A percentile compares a stretch with the other conserved stretches of the same genome.
Conservation (phyloP, 2,329 filamentous ascomycete species). For the Fusarium tjaetaba region DNA sequence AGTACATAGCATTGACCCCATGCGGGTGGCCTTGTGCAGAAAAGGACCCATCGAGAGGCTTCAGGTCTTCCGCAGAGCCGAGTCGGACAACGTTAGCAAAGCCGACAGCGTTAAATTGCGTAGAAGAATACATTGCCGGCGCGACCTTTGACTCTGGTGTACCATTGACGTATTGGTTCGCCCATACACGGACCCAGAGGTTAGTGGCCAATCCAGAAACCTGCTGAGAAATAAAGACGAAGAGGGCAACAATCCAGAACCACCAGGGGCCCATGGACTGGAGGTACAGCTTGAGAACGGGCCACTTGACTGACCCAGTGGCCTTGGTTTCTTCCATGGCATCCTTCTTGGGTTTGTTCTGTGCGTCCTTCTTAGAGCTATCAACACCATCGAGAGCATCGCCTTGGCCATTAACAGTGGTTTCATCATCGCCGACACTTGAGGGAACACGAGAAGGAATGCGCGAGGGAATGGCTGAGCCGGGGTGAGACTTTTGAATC, state of each 20-base stretch:
- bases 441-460: constrained; percentile 83
- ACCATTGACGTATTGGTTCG: constrained; percentile 78
- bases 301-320: constrained; percentile 86
- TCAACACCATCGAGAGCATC: constrained; percentile 58
- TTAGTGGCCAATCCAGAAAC: constrained; percentile 87
- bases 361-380: constrained; percentile 56
- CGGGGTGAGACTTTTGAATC: constrained; percentile 75
- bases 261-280: constrained; percentile 94
- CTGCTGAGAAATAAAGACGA: constrained; percentile 85
- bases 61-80: constrained; percentile 42
- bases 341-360: constrained; percentile 59
- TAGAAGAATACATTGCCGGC: constrained; percentile 40
- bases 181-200: constrained; percentile 95
- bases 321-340: constrained; percentile 81
- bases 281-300: constrained; percentile 87
- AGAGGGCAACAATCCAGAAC: constrained; percentile 84
- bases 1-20: constrained; percentile 83
- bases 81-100: constrained; percentile 54
- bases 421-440: constrained; percentile 73
- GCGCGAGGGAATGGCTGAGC: constrained; percentile 75
- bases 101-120: constrained; percentile 43
- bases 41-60: constrained; percentile 1
- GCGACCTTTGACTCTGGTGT: constrained; percentile 37
- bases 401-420: constrained; percentile 61
- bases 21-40: neutral